A percentile compares a stretch with the other conserved stretches of the same genome.
phyloP scores from a whole-genome alignment of 768 basidiomycete species.

The Arthromyces matolae region DNA sequence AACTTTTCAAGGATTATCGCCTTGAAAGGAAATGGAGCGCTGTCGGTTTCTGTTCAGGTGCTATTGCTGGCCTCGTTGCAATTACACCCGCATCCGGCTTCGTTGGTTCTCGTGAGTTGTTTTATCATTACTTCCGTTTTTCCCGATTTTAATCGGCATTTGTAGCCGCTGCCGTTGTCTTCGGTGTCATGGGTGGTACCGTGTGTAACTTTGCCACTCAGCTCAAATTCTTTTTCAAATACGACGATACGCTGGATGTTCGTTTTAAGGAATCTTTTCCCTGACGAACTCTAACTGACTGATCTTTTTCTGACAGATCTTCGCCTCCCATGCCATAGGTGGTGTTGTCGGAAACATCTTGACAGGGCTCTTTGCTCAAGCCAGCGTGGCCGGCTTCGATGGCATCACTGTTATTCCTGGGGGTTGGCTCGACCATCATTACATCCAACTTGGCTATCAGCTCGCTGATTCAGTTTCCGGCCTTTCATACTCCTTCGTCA shows the following conservation, averaged over 20 bases:
- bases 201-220: constrained; percentile 95
- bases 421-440: constrained; percentile 86
- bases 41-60: constrained; percentile 95
- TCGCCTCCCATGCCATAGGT: constrained; percentile 79
- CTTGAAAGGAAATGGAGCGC: constrained; percentile 91
- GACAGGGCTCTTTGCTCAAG: constrained; percentile 86
- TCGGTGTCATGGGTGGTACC: constrained; percentile 81
- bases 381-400: constrained; percentile 76
- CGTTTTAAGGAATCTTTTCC: constrained; percentile 16
- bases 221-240: constrained; percentile 76
- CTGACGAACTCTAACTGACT: background rate
- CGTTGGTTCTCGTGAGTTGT: constrained; percentile 68
- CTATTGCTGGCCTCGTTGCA: constrained; percentile 85
- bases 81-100: constrained; percentile 85
- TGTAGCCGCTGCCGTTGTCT: constrained; percentile 74
- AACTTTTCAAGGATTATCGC: constrained; percentile 65
- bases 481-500: constrained; percentile 65
- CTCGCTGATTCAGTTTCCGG: constrained; percentile 70
- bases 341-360: constrained; percentile 80
- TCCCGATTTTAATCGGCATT: background rate
- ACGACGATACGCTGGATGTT: constrained; percentile 81
- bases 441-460: constrained; percentile 81
- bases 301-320: constrained; percentile 54
- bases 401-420: constrained; percentile 63
- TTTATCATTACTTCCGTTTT: background rate